phyloP scores from a whole-genome alignment of 768 basidiomycete genomes.

The Harrya chromipes region DNA sequence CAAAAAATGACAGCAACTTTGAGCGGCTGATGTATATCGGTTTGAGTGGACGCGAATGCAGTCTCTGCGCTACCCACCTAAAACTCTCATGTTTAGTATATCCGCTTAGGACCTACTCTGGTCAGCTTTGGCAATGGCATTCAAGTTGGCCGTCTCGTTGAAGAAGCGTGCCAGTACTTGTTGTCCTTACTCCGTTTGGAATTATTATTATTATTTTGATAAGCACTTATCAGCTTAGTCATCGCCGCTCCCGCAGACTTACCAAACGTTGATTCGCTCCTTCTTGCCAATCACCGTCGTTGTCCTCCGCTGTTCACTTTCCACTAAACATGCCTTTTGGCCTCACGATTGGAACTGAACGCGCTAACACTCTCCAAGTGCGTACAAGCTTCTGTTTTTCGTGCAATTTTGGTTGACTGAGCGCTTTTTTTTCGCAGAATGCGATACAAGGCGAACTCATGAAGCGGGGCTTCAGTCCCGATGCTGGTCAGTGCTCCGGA shows the following conservation, averaged over 20 bases:
- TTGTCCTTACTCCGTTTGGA: neutral
- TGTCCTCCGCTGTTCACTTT: slow-evolving; percentile 19
- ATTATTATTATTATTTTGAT: slow-evolving; percentile 4
- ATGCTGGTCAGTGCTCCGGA: slow-evolving; percentile 54
- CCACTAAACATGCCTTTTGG: slow-evolving; percentile 59
- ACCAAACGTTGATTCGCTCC: slow-evolving; percentile 23
- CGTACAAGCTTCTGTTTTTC: slow-evolving; percentile 10
- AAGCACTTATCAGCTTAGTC: slow-evolving; percentile 27
- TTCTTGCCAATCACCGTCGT: slow-evolving; percentile 28
- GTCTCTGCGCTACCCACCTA: neutral
- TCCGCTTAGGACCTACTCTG: neutral
- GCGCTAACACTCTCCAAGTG: slow-evolving; percentile 69
- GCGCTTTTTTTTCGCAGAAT: slow-evolving; percentile 43
- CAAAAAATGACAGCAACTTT: neutral
- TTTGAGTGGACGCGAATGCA: neutral
- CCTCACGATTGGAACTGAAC: slow-evolving; percentile 76
- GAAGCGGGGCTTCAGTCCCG: slow-evolving; percentile 67
- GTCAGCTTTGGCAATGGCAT: too few species aligned
- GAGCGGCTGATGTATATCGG: neutral
- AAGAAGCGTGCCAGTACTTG: neutral
- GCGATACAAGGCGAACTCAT: slow-evolving; percentile 80
- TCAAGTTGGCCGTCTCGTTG: too few species aligned
- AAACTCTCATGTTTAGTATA: slow-evolving; percentile 2
- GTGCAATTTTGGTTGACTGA: slow-evolving; percentile 14
- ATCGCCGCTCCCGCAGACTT: slow-evolving; percentile 13